A percentile compares a stretch with the other conserved stretches of the same genome.
Conservation (phyloP, 2,329 filamentous ascomycete genomes). For the Nemania abortiva region DNA sequence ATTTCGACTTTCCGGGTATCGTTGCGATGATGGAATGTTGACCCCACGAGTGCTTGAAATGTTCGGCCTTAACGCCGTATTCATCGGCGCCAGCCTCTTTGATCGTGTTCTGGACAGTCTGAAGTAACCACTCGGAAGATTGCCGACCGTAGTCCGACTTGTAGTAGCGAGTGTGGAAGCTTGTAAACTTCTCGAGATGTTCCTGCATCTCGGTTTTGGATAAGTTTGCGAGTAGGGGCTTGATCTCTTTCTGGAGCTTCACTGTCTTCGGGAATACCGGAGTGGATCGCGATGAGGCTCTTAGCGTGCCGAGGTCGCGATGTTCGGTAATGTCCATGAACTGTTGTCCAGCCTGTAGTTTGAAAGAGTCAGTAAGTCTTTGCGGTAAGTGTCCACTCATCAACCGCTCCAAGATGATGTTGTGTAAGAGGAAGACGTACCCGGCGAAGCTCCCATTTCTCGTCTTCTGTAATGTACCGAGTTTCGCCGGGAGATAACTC, state of each 20-base stretch:
- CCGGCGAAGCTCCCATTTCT: conserved; percentile 91
- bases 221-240: conserved; percentile 74
- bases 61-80: conserved; percentile 74
- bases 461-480: conserved; percentile 89
- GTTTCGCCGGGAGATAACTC: conserved; percentile 87
- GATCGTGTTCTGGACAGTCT: conserved; percentile 79
- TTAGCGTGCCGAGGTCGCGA: conserved; percentile 69
- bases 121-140: conserved; percentile 88
- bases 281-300: conserved; percentile 53
- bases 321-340: conserved; percentile 96
- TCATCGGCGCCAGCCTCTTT: conserved; percentile 76
- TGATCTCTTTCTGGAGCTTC: conserved; percentile 73
- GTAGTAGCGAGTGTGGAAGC: conserved; percentile 86
- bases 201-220: conserved; percentile 80
- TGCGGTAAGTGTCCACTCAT: background rate
- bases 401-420: background rate
- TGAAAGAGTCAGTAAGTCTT: conserved; percentile 35
- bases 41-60: conserved; percentile 86
- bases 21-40: conserved; percentile 93
- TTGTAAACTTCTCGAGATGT: conserved; percentile 82
- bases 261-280: conserved; percentile 77
- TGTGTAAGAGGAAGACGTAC: conserved; percentile 59
- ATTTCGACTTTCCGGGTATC: conserved; percentile 86
- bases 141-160: conserved; percentile 82
- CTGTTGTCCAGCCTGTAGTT: conserved; percentile 77